phyloP scores from a whole-genome alignment of 2,329 filamentous ascomycete species.

The Bipolaris gigantea region DNA sequence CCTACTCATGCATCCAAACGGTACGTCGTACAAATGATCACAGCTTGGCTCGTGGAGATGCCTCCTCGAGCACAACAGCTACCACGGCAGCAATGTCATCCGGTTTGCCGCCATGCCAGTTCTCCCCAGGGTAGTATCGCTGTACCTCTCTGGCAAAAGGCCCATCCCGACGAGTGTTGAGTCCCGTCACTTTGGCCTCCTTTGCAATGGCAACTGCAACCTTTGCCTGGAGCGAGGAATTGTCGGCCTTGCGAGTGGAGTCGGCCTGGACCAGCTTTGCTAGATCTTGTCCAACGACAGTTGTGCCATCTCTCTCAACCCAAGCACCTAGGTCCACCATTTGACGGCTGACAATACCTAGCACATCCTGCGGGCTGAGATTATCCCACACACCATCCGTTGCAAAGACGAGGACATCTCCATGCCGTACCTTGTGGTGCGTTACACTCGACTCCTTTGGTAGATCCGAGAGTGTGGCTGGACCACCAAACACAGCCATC shows the following conservation, averaged over 20 bases:
- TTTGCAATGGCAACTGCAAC: constrained; percentile 78
- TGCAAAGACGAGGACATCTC: constrained; percentile 90
- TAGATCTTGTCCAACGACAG: constrained; percentile 63
- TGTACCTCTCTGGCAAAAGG: constrained; percentile 96
- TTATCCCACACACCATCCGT: constrained; percentile 98
- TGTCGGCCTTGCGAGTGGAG: constrained; percentile 45
- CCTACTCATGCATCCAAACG: constrained; percentile 30
- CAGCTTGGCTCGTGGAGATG: constrained; percentile 16
- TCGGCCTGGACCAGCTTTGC: constrained; percentile 55
- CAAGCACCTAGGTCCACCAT: constrained; percentile 79
- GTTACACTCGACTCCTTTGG: constrained; percentile 82
- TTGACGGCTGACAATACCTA: constrained; percentile 73
- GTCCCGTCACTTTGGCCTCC: constrained; percentile 81
- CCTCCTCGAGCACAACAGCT: constrained; percentile 48
- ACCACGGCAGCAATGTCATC: constrained; percentile 93
- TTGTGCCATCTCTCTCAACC: constrained; percentile 56
- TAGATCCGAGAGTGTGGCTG: constrained; percentile 72
- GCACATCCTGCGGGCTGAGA: constrained; percentile 83
- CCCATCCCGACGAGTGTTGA: constrained; percentile 79
- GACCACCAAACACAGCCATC: constrained; percentile 75
- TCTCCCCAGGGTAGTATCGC: constrained; percentile 80
- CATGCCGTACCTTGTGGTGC: constrained; percentile 76
- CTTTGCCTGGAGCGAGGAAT: constrained; percentile 70
- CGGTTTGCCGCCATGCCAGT: constrained; percentile 88
- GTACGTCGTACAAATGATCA: constrained; percentile 23